Percentiles rank a stretch among this genome's conserved stretches.
Evolutionary conservation across 805 yeast species (phyloP).

Genomic region (Pichia thaimueangensis): DNA sequence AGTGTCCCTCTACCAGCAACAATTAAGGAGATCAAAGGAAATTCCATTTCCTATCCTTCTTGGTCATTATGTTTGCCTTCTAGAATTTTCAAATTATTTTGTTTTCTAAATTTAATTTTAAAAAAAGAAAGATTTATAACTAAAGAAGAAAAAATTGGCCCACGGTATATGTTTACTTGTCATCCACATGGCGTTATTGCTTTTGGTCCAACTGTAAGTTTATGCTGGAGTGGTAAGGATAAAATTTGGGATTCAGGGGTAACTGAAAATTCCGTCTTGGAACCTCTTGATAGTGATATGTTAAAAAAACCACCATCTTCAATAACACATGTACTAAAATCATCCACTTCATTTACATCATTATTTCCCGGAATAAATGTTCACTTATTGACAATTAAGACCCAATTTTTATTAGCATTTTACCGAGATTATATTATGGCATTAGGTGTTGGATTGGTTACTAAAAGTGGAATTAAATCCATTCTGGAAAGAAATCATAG

Average conservation of each 20-base stretch:
- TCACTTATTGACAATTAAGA: conserved; percentile 71
- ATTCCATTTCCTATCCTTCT: neutral
- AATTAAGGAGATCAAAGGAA: conserved; percentile 31
- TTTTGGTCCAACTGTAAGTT: conserved; percentile 78
- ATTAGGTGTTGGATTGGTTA: conserved; percentile 80
- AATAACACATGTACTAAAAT: conserved; percentile 2
- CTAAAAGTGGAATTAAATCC: conserved; percentile 61
- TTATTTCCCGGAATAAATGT: conserved; percentile 77
- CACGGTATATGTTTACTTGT: conserved; percentile 80
- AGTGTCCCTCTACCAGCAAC: conserved; percentile 71
- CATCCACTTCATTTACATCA: conserved; percentile 37
- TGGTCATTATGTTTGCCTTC: conserved; percentile 7
- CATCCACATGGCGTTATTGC: conserved; percentile 97
- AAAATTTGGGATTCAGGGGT: neutral
- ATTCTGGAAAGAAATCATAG: conserved; percentile 62
- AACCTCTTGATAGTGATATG: too few species aligned
- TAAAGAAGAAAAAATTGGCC: conserved; percentile 45
- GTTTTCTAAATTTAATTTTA: conserved; percentile 1
- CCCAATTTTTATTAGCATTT: conserved; percentile 79
- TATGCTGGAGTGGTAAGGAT: conserved; percentile 10
- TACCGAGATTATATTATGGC: conserved; percentile 80
- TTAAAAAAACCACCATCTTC: too few species aligned
- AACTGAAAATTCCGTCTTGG: neutral
- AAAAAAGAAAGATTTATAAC: conserved; percentile 4
- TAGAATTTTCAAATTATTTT: neutral